phyloP scores from a whole-genome alignment of 805 yeast genomes.

The Candida nemodendra region DNA sequence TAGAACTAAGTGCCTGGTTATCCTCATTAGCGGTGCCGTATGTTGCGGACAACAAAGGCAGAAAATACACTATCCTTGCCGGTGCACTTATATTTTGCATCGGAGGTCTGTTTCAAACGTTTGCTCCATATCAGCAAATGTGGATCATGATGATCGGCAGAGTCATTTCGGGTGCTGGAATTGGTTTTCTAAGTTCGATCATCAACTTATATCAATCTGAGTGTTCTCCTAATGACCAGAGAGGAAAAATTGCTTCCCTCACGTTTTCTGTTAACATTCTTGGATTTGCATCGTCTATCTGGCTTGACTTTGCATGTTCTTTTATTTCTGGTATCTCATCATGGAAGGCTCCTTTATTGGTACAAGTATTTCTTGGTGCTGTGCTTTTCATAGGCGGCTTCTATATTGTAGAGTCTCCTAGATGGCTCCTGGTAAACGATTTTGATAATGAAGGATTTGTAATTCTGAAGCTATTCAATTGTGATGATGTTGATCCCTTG shows the following conservation, averaged over 20 bases:
- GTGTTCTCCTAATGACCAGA: slow-evolving; percentile 80
- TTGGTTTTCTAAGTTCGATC: slow-evolving; percentile 78
- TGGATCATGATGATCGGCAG: slow-evolving; percentile 68
- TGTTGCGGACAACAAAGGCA: slow-evolving; percentile 74
- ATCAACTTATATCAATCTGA: slow-evolving; percentile 89
- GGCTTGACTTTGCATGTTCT: slow-evolving; percentile 81
- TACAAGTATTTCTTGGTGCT: slow-evolving; percentile 71
- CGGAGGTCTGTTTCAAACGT: slow-evolving; percentile 74
- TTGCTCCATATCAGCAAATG: slow-evolving; percentile 43
- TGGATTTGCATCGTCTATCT: slow-evolving; percentile 80
- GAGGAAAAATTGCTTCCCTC: slow-evolving; percentile 83
- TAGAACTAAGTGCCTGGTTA: slow-evolving; percentile 80
- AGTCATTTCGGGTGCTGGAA: slow-evolving; percentile 80
- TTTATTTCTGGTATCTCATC: slow-evolving; percentile 58
- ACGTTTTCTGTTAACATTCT: slow-evolving; percentile 84
- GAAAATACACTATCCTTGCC: slow-evolving; percentile 68
- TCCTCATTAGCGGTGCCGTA: slow-evolving; percentile 73
- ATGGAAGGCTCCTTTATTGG: slow-evolving; percentile 77
- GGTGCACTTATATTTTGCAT: slow-evolving; percentile 74
- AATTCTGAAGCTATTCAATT: slow-evolving; percentile 36
- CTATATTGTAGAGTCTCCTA: slow-evolving; percentile 80
- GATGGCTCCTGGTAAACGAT: slow-evolving; percentile 82
- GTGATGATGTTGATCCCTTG: slow-evolving; percentile 23
- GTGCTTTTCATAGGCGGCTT: slow-evolving; percentile 69
- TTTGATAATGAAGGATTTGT: slow-evolving; percentile 53